Evolutionary conservation across 768 basidiomycete genomes (phyloP).

Genomic region (Auriscalpium microsporum): DNA sequence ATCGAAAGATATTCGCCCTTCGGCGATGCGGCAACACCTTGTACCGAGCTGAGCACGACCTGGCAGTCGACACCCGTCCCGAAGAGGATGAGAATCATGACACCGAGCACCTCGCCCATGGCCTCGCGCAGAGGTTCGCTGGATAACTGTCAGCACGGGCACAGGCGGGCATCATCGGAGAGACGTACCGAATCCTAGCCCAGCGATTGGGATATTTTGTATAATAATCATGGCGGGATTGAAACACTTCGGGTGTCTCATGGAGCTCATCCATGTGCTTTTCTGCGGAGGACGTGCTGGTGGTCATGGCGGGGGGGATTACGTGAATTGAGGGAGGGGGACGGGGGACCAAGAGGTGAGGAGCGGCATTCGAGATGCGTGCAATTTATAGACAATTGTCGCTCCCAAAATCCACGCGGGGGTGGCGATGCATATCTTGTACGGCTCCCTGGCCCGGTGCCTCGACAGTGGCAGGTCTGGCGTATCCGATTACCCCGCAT

Average conservation of each 20-base stretch:
- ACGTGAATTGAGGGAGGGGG: too few relatives aligned
- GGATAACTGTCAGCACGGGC: not conserved
- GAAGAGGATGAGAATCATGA: slow-evolving; percentile 9
- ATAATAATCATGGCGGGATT: slow-evolving; percentile 1
- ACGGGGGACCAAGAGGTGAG: too few relatives aligned
- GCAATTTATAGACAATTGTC: too few relatives aligned
- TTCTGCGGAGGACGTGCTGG: not conserved
- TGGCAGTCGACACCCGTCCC: slow-evolving; percentile 9
- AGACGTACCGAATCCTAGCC: slow-evolving; percentile 13
- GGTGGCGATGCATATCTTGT: too few relatives aligned
- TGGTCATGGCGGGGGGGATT: too few relatives aligned
- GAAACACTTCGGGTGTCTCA: not conserved
- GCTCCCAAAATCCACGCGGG: too few relatives aligned
- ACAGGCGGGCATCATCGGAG: not conserved
- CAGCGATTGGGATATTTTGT: slow-evolving; percentile 14
- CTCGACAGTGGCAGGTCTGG: too few relatives aligned
- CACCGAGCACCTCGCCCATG: slow-evolving; percentile 2
- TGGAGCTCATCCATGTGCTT: not conserved
- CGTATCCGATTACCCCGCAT: too few relatives aligned
- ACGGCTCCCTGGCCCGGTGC: too few relatives aligned
- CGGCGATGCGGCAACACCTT: slow-evolving; percentile 14
- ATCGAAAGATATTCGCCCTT: slow-evolving; percentile 17
- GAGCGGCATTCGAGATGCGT: too few relatives aligned
- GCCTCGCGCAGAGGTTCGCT: slow-evolving; percentile 6
- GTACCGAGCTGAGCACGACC: slow-evolving; percentile 7